A percentile compares a stretch with the other conserved stretches of the same genome.
These are phyloP conservation scores for Pugionium cornutum DNA, from an alignment of 345 rosid genomes.

Conservation along the genomic window DNA sequence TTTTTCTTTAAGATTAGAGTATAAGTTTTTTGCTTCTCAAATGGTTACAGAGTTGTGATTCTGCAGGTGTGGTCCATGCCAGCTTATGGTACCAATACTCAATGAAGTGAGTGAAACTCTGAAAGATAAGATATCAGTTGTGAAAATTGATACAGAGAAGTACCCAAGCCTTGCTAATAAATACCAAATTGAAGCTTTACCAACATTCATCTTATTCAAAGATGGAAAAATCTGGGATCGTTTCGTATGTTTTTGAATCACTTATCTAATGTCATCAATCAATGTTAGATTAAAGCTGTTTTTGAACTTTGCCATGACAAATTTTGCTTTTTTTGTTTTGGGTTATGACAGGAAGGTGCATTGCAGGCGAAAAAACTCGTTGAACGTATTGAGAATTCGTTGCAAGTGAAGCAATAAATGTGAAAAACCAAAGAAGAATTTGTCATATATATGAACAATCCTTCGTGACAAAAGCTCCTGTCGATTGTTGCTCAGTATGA, in stretches of 20 bases:
- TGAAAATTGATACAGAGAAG: conserved; percentile 93
- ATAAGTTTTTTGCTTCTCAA: not conserved
- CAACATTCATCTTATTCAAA: conserved; percentile 85
- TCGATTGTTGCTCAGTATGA: conserved; percentile 1
- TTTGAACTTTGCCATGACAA: conserved; percentile 9
- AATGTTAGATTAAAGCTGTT: conserved; percentile 1
- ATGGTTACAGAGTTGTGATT: conserved; percentile 11
- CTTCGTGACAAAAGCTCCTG: not conserved
- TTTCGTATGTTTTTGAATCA: conserved; percentile 58
- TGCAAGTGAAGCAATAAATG: conserved; percentile 61
- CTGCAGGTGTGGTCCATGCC: conserved; percentile 95
- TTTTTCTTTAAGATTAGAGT: no score
- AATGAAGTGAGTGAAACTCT: conserved; percentile 64
- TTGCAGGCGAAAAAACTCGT: conserved; percentile 64
- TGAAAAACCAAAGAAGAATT: conserved; percentile 26
- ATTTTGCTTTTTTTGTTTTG: not conserved
- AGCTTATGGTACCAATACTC: conserved; percentile 84
- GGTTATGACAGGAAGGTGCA: conserved; percentile 72
- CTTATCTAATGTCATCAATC: not conserved
- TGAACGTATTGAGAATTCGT: conserved; percentile 64
- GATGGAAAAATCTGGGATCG: conserved; percentile 81
- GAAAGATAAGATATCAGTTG: conserved; percentile 69
- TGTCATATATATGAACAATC: conserved; percentile 5
- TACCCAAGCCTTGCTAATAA: conserved; percentile 73
- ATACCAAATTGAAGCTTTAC: conserved; percentile 76